Percentiles rank a stretch among this genome's conserved stretches.
phyloP scores from a whole-genome alignment of 1,284 basidiomycete species.

The Apiotrichum gracile region DNA sequence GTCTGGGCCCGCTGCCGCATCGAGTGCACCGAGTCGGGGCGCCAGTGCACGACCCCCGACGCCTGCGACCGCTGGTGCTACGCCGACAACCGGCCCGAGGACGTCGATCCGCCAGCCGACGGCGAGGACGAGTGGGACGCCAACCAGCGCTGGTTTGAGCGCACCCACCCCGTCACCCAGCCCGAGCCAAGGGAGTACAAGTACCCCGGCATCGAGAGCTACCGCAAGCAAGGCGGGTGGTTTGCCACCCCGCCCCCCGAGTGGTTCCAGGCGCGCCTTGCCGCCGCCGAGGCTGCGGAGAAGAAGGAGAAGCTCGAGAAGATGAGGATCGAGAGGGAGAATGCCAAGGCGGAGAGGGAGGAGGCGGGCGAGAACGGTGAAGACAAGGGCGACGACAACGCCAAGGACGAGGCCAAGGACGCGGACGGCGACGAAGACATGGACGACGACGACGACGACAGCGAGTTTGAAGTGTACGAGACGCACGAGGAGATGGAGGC shows the following conservation, averaged over 20 bases:
- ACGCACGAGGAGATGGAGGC: too few relatives aligned
- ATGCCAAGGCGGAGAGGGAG: too few relatives aligned
- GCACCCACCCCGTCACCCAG: slow-evolving; percentile 6
- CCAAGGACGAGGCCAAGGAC: too few relatives aligned
- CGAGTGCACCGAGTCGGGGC: neutral
- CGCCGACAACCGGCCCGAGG: neutral
- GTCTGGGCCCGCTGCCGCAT: neutral
- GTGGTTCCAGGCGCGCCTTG: too few relatives aligned
- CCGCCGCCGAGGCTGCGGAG: too few relatives aligned
- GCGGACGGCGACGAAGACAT: too few relatives aligned
- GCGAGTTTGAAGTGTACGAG: too few relatives aligned
- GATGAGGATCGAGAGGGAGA: neutral
- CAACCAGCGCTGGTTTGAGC: slow-evolving; percentile 3
- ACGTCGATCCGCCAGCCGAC: neutral
- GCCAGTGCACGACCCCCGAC: slow-evolving; percentile 1
- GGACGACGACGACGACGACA: too few relatives aligned
- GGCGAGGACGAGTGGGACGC: neutral
- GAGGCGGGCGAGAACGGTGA: too few relatives aligned
- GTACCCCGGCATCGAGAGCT: slow-evolving; percentile 1
- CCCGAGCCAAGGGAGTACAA: slow-evolving; percentile 9
- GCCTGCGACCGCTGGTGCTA: slow-evolving; percentile 1
- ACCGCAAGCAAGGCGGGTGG: neutral
- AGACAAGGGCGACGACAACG: too few relatives aligned
- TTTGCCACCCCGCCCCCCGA: too few relatives aligned
- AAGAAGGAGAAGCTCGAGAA: neutral